Base-by-base conservation (phyloP, 1,139 yeast genomes). In the Arxiozyma heterogenica region DNA sequence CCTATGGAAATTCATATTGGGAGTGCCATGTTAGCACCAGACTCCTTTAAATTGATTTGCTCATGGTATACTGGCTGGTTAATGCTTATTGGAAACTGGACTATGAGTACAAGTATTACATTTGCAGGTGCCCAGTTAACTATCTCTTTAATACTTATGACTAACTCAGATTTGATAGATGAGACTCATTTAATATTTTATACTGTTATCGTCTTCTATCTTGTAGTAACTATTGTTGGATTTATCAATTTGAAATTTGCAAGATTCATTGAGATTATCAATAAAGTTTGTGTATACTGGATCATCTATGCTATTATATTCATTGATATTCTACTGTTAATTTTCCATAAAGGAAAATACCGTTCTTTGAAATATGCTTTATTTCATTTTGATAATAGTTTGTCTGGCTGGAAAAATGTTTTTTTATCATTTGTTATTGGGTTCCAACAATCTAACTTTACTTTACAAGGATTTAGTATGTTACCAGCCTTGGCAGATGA, bases 31-130 rank as follows among this genome's bases (percentile, higher is more conserved):
- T 69, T 86, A 48, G 82, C 89, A 42, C 78, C 78, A 54, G 79
- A 79, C 6, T 73, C 73, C 51, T 79, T 80, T 57, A 77, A 86
- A 7, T 67, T 77, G 49, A 66, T 78, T 3, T 73, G 82, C 53
- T 82, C 88, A 6, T 85, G 91, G 90, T 80, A 78, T 62, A 84
- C 88, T 0, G 93, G 93, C 0, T 86, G 91, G 86, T 77, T 82
- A 58, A 71, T 84, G 52, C 72, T 85, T 30, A 75, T 86, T 27
- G 93, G 94, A 0, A 84, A 83, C 62, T 82, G 90, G 86, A 79
- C 88, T 1, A 84, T 83, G 78, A 81, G 86, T 54, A 81, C 84
- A 7, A 81, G 88, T 58, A 82, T 84, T 55, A 76, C 86, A 54
- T 86, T 83, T 70, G 83, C 87, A 1, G 94, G 91, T 0, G 78